Evolutionary conservation across 306 rosid genomes (phyloP).

Genomic region (Prunus davidiana): DNA sequence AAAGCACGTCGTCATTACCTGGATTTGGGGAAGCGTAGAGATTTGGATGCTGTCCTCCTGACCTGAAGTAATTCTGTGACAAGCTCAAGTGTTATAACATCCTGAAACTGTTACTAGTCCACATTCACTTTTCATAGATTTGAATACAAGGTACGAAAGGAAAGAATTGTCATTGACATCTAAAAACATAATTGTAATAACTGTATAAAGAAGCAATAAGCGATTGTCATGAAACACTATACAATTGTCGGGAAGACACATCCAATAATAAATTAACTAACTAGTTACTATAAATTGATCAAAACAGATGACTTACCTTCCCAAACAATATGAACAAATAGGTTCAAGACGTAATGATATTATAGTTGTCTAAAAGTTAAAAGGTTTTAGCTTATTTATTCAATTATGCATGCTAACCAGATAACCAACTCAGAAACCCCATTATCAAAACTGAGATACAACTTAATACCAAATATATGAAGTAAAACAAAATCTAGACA

Average conservation of each 20-base stretch:
- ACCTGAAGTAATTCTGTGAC: slow-evolving; percentile 66
- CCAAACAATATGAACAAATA: no score
- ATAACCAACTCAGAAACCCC: background rate
- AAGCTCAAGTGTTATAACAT: slow-evolving; percentile 28
- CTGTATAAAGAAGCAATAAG: background rate
- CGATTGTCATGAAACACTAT: background rate
- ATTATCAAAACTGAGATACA: background rate
- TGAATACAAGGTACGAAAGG: slow-evolving; percentile 11
- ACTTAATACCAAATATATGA: background rate
- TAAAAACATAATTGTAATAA: background rate
- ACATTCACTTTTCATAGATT: background rate
- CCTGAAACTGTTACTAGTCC: slow-evolving; percentile 22
- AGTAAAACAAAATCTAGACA: background rate
- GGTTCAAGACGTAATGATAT: no score
- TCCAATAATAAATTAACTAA: background rate
- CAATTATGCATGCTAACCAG: background rate
- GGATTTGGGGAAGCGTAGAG: no score
- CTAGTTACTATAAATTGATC: no score
- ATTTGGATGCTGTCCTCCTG: slow-evolving; percentile 46
- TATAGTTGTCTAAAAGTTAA: background rate
- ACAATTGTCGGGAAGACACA: background rate
- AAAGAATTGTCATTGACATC: slow-evolving; percentile 8
- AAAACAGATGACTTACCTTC: no score
- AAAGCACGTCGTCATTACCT: no score
- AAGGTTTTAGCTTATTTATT: background rate